These are phyloP conservation scores for Punica granatum DNA, from an alignment of 345 rosid species.

Conservation along the genomic window DNA sequence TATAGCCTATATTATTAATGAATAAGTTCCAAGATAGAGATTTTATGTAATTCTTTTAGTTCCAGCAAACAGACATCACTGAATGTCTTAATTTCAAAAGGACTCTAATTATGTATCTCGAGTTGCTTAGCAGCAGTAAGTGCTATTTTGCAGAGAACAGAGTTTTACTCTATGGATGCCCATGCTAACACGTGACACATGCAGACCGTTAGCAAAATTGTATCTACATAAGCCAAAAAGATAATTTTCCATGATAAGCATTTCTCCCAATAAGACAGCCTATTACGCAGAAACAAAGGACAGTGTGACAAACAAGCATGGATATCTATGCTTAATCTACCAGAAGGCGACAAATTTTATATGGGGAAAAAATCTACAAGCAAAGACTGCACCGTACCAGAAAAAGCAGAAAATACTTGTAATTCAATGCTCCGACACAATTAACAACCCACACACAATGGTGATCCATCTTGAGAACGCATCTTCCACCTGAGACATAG, in stretches of 20 bases:
- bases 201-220: background rate
- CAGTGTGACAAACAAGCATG: background rate
- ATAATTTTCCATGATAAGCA: background rate
- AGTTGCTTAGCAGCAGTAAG: background rate
- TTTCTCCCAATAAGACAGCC: background rate
- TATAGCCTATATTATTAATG: background rate
- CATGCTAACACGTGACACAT: background rate
- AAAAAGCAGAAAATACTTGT: constrained; percentile 90
- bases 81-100: background rate
- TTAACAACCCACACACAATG: constrained; percentile 99
- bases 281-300: background rate
- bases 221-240: no score
- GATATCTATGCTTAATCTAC: background rate
- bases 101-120: background rate
- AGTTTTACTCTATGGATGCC: background rate
- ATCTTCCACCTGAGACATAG: constrained; percentile 66
- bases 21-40: background rate
- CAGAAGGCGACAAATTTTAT: background rate
- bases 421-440: constrained; percentile 92
- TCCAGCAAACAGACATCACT: background rate
- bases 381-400: constrained; percentile 53
- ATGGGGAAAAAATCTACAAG: background rate
- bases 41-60: background rate
- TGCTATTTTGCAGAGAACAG: background rate
- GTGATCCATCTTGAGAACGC: constrained; percentile 94